Percentiles rank a stretch among this genome's conserved stretches.
phyloP scores from a whole-genome alignment of 345 rosid genomes.

The Excoecaria agallocha region DNA sequence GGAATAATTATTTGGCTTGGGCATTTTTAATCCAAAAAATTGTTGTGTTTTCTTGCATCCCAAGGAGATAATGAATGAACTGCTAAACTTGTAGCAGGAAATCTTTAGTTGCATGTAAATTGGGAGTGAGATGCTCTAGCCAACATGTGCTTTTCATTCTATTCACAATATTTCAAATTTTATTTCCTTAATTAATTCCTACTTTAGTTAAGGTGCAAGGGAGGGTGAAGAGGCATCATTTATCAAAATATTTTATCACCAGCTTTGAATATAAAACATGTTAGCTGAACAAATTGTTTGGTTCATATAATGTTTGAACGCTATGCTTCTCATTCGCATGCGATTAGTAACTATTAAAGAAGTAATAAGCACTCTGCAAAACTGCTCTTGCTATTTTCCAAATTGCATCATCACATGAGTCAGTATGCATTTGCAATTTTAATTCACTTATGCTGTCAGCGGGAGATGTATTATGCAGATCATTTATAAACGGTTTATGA shows the following conservation, averaged over 20 bases:
- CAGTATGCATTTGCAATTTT: not conserved
- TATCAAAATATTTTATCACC: not conserved
- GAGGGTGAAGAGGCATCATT: not conserved
- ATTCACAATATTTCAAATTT: not conserved
- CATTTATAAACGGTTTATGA: not conserved
- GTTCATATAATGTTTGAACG: not conserved
- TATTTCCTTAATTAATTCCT: not conserved
- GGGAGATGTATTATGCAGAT: not conserved
- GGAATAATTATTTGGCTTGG: conserved; percentile 7
- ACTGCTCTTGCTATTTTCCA: not conserved
- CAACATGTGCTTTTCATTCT: not conserved
- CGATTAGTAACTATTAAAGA: not conserved
- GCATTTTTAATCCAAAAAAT: conserved; percentile 2
- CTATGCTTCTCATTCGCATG: not conserved
- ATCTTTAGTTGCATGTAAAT: not conserved
- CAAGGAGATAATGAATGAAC: not conserved
- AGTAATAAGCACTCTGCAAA: not conserved
- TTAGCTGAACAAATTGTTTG: not conserved
- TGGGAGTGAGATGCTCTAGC: conserved; percentile 6
- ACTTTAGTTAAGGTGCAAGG: not conserved
- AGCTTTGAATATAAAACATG: not conserved
- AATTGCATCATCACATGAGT: not conserved
- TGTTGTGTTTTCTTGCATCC: not conserved
- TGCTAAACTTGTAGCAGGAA: not conserved
- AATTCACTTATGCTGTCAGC: not conserved